Base-by-base conservation (phyloP, 2,329 filamentous ascomycete genomes). In the Cercospora zeae-maydis region DNA sequence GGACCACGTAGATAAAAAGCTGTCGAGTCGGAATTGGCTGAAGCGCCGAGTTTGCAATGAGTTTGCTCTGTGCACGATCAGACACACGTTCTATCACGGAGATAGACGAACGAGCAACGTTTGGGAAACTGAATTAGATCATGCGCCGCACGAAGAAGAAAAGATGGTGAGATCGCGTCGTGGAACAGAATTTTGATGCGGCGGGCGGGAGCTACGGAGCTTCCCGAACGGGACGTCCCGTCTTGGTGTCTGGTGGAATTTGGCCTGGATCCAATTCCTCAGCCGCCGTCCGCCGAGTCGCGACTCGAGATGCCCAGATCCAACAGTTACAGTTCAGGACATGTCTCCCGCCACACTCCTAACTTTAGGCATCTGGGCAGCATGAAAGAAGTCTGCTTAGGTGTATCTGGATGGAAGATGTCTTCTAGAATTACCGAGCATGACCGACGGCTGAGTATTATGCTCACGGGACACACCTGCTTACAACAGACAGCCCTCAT, bases 91-190 rank as follows among this genome's bases (percentile, higher is more conserved):
- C 62, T 57, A 67, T 65, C 69, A 70, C 69, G 64, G 62, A 61
- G 59, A 69, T 58, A 67, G 68, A 62, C 52, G 62, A 59, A 62
- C 51, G 57, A 61, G 69, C 54, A 64, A 64, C 62, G 58, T 59
- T 61, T 70, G 71, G 74, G 72, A 72, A 75, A 74, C 67, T 64
- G 64, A 63, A 67, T 71, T 59, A 65, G 69, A 69, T 70, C 71
- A 66, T 66, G 69, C 73, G 73, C 73, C 73, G 73, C 73, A 74
- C 72, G 68, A 73, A 72, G 67, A 64, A 67, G 62, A 64, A 69
- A 69, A 63, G 31, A 9, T 14, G 45, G 33, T 53, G 47, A 59
- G 45, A 59, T 51, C 45, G 57, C 57, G 51, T 55, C 49, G 61
- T 16, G 52, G 21, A 21, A 16, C 30, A 54, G 52, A 24, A 54